Conservation (phyloP, 495 filamentous ascomycete species). For the Lasiosphaeris hirsuta region DNA sequence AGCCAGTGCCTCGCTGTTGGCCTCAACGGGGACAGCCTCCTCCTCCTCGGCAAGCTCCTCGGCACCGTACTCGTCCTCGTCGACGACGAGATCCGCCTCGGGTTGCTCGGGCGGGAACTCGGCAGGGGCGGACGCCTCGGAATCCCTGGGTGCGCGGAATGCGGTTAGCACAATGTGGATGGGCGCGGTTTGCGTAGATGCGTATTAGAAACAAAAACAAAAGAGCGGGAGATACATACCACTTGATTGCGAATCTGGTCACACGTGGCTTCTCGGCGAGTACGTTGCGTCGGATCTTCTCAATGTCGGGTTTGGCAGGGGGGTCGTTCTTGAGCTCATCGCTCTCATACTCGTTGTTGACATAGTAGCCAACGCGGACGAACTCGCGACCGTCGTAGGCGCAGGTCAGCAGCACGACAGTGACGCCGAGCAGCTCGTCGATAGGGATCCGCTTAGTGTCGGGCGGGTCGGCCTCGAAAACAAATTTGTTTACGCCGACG, state of each 20-base stretch:
- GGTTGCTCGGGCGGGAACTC: constrained; percentile 98
- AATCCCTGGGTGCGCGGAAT: constrained; percentile 62
- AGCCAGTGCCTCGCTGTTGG: constrained; percentile 40
- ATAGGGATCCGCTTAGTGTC: constrained; percentile 84
- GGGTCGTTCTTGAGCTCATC: constrained; percentile 85
- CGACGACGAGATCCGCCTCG: constrained; percentile 80
- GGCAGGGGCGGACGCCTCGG: constrained; percentile 89
- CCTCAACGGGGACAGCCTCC: constrained; percentile 43
- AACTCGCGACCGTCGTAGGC: constrained; percentile 96
- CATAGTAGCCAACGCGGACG: constrained; percentile 97
- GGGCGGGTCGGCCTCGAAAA: constrained; percentile 93
- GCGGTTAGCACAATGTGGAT: constrained; percentile 16
- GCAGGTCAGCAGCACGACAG: constrained; percentile 93
- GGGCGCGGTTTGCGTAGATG: background rate
- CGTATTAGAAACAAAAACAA: constrained; percentile 16
- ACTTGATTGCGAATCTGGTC: constrained; percentile 98
- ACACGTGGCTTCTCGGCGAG: constrained; percentile 96
- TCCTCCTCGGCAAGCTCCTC: constrained; percentile 74
- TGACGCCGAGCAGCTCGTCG: constrained; percentile 94
- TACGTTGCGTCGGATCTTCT: constrained; percentile 85
- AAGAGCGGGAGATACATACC: constrained; percentile 52
- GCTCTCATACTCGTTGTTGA: constrained; percentile 96
- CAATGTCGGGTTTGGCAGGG: constrained; percentile 85
- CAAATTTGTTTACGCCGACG: constrained; percentile 95
- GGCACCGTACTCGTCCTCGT: constrained; percentile 86